These are phyloP conservation scores for Globisporangium cystogenes DNA, from an alignment of 352 stramenopile species.

Conservation along the genomic window DNA sequence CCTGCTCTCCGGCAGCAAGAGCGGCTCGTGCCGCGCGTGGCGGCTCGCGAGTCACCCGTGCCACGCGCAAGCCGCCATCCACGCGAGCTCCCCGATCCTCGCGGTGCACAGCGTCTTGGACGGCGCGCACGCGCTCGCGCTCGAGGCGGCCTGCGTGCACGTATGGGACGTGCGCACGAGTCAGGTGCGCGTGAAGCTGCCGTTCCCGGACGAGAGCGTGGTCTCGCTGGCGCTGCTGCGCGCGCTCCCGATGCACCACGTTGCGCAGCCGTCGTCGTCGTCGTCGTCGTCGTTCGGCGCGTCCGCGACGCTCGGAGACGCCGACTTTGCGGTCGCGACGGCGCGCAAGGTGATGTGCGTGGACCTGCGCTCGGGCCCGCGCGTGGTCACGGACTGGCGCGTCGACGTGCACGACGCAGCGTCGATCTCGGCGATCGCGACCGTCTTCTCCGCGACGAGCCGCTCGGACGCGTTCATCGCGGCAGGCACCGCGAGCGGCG, in stretches of 20 bases:
- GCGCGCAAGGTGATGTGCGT: conserved; percentile 36
- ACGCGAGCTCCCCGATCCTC: conserved; percentile 20
- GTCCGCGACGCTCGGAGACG: conserved; percentile 9
- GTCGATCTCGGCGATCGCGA: conserved; percentile 30
- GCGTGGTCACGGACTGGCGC: conserved; percentile 59
- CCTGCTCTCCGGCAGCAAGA: conserved; percentile 63
- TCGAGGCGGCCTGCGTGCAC: conserved; percentile 39
- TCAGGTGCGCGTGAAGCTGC: conserved; percentile 45
- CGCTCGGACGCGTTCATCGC: conserved; percentile 25
- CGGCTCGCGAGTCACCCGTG: conserved; percentile 47
- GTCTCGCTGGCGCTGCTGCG: conserved; percentile 30
- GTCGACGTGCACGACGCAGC: conserved; percentile 34
- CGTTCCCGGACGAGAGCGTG: conserved; percentile 45
- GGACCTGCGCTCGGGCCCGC: conserved; percentile 35
- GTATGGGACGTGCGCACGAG: conserved; percentile 70
- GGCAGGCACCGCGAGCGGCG: conserved; percentile 30
- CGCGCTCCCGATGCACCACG: conserved; percentile 12
- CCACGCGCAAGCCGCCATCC: conserved; percentile 15
- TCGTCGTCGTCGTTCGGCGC: conserved; percentile 1
- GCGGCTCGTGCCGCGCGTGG: conserved; percentile 68
- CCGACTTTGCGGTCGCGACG: conserved; percentile 52
- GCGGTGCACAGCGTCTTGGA: conserved; percentile 23
- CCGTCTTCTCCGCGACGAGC: conserved; percentile 21
- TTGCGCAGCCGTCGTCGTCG: too few relatives aligned
- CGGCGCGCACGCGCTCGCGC: conserved; percentile 25